These are phyloP conservation scores for Colletotrichum nymphaeae DNA, from an alignment of 2,329 filamentous ascomycete species.

Conservation along the genomic window DNA sequence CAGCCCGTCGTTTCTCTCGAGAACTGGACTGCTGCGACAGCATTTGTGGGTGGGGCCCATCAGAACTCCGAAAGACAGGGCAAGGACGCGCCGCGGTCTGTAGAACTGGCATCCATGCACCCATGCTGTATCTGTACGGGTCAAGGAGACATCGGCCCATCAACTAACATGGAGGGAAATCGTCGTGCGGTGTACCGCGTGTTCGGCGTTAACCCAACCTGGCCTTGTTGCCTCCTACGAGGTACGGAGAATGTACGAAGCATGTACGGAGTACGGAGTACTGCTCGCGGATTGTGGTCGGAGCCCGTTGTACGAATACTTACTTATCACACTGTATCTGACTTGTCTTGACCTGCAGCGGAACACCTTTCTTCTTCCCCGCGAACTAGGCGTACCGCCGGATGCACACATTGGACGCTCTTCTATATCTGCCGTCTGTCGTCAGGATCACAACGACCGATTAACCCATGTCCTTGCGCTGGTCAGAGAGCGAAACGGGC, in stretches of 20 bases:
- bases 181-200: not conserved
- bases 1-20: not conserved
- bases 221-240: not conserved
- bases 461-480: not conserved
- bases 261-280: not conserved
- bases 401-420: not conserved
- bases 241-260: too few relatives aligned
- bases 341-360: constrained; percentile 1
- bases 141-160: not conserved
- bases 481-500: not conserved
- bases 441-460: not conserved
- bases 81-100: not conserved
- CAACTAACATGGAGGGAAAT: not conserved
- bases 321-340: not conserved
- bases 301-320: not conserved
- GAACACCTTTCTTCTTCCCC: constrained; percentile 13
- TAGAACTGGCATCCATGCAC: constrained; percentile 6
- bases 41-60: constrained; percentile 16
- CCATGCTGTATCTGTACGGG: not conserved
- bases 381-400: constrained; percentile 2
- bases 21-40: not conserved
- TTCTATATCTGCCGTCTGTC: not conserved
- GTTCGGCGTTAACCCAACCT: not conserved
- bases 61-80: constrained; percentile 4
- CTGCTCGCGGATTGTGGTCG: not conserved